Evolutionary conservation across 768 basidiomycete species (phyloP).

Genomic region (Leccinum disarticulatum): DNA sequence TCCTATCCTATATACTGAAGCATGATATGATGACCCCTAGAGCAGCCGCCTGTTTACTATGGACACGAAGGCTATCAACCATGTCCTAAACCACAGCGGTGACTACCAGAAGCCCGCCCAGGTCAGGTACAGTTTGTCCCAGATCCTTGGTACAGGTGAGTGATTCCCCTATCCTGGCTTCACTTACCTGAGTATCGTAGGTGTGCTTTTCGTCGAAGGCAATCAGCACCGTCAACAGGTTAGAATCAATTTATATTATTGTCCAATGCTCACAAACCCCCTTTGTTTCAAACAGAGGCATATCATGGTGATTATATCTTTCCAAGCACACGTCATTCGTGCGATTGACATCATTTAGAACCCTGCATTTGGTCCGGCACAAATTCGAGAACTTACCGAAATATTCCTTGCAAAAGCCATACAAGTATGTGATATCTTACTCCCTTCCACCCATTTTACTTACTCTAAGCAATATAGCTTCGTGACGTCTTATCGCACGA

Average conservation of each 20-base stretch:
- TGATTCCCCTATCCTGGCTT: not conserved
- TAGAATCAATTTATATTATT: not conserved
- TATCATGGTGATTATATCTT: slow-evolving; percentile 27
- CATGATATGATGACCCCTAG: not conserved
- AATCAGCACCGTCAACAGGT: slow-evolving; percentile 39
- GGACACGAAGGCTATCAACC: slow-evolving; percentile 6
- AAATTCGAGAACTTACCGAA: slow-evolving; percentile 54
- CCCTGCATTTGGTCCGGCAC: slow-evolving; percentile 60
- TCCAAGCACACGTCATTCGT: too few relatives aligned
- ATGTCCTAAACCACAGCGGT: slow-evolving; percentile 1
- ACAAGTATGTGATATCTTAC: slow-evolving; percentile 33
- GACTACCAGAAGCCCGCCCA: slow-evolving; percentile 6
- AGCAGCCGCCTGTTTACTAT: not conserved
- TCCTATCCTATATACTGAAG: not conserved
- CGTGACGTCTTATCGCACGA: slow-evolving; percentile 44
- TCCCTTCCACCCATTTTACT: not conserved
- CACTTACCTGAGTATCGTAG: not conserved
- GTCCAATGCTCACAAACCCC: not conserved
- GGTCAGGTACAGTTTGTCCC: slow-evolving; percentile 1
- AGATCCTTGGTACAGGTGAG: slow-evolving; percentile 1
- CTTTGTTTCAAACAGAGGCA: slow-evolving; percentile 9
- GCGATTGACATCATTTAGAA: slow-evolving; percentile 38
- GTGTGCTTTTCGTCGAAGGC: slow-evolving; percentile 9
- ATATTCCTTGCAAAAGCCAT: slow-evolving; percentile 57
- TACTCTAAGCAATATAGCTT: slow-evolving; percentile 24